Conservation (phyloP, 1,284 basidiomycete species). For the Cryptococcus sp. region DNA sequence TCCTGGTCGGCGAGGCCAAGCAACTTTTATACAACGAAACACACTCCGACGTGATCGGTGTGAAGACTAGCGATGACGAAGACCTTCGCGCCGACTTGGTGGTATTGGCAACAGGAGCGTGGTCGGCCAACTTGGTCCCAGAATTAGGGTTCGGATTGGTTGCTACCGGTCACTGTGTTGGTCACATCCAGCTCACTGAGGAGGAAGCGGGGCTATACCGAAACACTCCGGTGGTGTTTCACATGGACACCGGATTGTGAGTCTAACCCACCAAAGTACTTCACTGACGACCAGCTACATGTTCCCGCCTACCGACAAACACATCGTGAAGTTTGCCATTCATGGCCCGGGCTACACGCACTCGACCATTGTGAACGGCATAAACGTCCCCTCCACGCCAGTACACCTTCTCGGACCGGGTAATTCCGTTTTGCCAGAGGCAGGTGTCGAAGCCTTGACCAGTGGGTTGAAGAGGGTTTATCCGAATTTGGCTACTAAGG, state of each 20-base stretch:
- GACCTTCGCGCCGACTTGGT: conserved; percentile 26
- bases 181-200: conserved; percentile 65
- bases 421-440: neutral
- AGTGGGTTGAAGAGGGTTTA: conserved; percentile 17
- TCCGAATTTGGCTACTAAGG: conserved; percentile 23
- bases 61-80: conserved; percentile 63
- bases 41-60: conserved; percentile 59
- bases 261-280: conserved; percentile 68
- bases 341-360: conserved; percentile 42
- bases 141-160: conserved; percentile 19
- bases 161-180: conserved; percentile 63
- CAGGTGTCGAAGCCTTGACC: conserved; percentile 9
- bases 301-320: conserved; percentile 36
- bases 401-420: conserved; percentile 2
- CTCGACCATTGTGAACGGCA: conserved; percentile 22
- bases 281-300: conserved; percentile 1
- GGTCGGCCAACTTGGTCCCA: conserved; percentile 31
- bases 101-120: conserved; percentile 44
- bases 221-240: conserved; percentile 67
- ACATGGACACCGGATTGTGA: conserved; percentile 71
- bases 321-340: conserved; percentile 48
- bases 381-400: conserved; percentile 12
- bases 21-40: conserved; percentile 14
- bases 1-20: conserved; percentile 10
- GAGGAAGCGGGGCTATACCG: conserved; percentile 65